A percentile compares a stretch with the other conserved stretches of the same genome.
Evolutionary conservation across 140 eudicot species (phyloP).

Genomic region (Oenanthe javanica): DNA sequence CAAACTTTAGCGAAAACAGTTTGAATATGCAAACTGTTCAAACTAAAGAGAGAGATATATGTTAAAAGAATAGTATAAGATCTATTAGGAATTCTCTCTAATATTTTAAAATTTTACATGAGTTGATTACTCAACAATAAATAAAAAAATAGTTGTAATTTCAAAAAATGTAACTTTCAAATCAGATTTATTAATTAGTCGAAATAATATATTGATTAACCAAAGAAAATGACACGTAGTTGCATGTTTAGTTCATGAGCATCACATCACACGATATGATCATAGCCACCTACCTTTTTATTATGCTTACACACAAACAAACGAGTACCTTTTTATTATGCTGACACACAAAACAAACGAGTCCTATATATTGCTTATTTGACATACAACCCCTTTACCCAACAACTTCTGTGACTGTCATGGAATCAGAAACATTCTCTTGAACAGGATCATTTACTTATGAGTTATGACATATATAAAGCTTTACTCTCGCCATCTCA

Average conservation of each 20-base stretch:
- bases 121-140: no score
- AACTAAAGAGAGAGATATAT: no score
- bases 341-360: no score
- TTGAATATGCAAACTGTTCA: no score
- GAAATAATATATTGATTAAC: background rate
- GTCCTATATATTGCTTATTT: background rate
- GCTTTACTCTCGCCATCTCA: constrained; percentile 25
- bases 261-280: background rate
- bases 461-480: constrained; percentile 45
- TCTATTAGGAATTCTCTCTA: no score
- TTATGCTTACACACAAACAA: background rate
- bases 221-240: background rate
- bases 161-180: background rate
- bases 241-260: background rate
- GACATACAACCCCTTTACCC: background rate
- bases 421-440: background rate
- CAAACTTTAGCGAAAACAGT: no score
- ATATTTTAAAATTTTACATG: no score
- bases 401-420: background rate
- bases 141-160: no score
- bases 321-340: no score
- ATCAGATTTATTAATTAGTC: background rate
- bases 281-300: background rate
- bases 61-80: no score
- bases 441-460: no score